Evolutionary conservation across 2,329 filamentous ascomycete genomes (phyloP).

Genomic region (Tolypocladium amazonense): DNA sequence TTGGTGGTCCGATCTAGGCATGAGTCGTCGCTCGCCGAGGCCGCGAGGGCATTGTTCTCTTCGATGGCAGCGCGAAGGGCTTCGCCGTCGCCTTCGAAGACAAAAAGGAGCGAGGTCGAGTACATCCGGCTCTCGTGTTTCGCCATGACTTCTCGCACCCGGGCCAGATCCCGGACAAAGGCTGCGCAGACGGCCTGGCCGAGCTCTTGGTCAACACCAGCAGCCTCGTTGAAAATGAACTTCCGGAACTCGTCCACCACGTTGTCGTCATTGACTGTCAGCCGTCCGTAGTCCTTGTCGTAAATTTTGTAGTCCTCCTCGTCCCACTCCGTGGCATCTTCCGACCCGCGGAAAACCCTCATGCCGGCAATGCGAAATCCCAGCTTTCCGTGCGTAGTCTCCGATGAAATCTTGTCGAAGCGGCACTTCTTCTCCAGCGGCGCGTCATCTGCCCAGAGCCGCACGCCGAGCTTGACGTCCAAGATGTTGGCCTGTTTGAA

Average conservation of each 20-base stretch:
- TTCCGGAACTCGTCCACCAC: constrained; percentile 41
- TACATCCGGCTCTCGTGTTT: constrained; percentile 53
- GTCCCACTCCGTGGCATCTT: constrained; percentile 39
- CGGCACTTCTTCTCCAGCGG: constrained; percentile 46
- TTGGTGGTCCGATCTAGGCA: constrained; percentile 22
- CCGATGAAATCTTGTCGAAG: constrained; percentile 46
- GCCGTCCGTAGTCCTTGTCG: constrained; percentile 52
- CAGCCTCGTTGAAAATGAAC: constrained; percentile 47
- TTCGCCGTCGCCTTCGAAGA: constrained; percentile 52
- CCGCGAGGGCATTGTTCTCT: constrained; percentile 39
- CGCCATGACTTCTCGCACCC: constrained; percentile 42
- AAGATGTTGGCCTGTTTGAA: constrained; percentile 82
- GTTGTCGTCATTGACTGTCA: constrained; percentile 40
- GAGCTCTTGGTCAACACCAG: constrained; percentile 48
- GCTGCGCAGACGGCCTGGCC: constrained; percentile 43
- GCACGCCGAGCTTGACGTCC: constrained; percentile 81
- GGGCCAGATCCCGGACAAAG: constrained; percentile 42
- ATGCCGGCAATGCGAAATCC: constrained; percentile 58
- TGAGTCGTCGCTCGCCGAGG: constrained; percentile 34
- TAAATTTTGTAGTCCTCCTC: constrained; percentile 48
- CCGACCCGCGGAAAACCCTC: constrained; percentile 49
- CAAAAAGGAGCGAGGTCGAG: constrained; percentile 50
- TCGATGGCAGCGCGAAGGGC: constrained; percentile 41
- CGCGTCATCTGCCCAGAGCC: constrained; percentile 74
- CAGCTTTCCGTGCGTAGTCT: constrained; percentile 49